phyloP scores from a whole-genome alignment of 768 basidiomycete species.

The Terana coerulea region DNA sequence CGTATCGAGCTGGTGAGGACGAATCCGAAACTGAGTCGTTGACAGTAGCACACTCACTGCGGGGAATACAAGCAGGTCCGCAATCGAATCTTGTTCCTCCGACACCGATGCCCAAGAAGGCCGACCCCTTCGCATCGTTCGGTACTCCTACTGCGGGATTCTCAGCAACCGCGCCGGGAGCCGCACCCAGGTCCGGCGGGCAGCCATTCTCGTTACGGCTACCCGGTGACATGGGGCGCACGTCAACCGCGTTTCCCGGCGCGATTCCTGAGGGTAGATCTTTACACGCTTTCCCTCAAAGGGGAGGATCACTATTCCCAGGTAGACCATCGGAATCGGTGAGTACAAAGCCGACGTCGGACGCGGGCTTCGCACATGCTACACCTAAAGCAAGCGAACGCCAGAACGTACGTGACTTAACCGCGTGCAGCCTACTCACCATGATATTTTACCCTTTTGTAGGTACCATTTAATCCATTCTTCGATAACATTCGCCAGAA shows the following conservation, averaged over 20 bases:
- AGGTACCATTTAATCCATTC: slow-evolving; percentile 76
- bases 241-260: not conserved
- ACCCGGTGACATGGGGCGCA: not conserved
- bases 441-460: not conserved
- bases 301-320: not conserved
- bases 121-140: slow-evolving; percentile 6
- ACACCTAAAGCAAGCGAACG: not conserved
- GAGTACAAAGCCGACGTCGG: slow-evolving; percentile 4
- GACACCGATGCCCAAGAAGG: slow-evolving; percentile 10
- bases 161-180: not conserved
- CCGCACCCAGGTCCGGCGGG: not conserved
- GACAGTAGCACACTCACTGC: no score
- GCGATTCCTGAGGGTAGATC: slow-evolving; percentile 6
- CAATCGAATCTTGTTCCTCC: slow-evolving; percentile 11
- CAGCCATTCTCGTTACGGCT: slow-evolving; percentile 3
- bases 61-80: no score
- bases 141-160: not conserved
- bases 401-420: no score
- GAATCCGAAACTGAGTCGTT: no score
- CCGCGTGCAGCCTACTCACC: no score
- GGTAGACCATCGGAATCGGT: not conserved
- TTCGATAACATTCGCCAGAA: slow-evolving; percentile 93
- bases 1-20: slow-evolving; percentile 12
- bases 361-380: slow-evolving; percentile 2
- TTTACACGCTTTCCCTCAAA: slow-evolving; percentile 1